Percentiles rank a stretch among this genome's conserved stretches.
These are phyloP conservation scores for Saturnispora serradocipensis DNA, from an alignment of 805 yeast species.

Conservation along the genomic window DNA sequence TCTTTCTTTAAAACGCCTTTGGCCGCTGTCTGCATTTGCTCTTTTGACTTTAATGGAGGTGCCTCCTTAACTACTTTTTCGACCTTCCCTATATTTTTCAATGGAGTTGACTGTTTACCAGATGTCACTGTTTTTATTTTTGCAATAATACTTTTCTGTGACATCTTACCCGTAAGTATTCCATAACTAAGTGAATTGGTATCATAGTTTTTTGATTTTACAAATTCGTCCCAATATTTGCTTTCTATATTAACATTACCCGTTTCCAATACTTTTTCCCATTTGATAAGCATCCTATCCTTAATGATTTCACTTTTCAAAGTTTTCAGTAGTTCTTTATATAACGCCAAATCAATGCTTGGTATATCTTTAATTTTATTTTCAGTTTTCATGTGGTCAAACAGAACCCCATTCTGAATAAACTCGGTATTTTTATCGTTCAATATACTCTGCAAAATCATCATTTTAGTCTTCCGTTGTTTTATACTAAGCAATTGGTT, in stretches of 20 bases:
- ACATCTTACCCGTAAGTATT: neutral
- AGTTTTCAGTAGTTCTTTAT: neutral
- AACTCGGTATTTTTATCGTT: neutral
- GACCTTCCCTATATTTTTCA: neutral
- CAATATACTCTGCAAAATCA: neutral
- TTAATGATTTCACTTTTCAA: neutral
- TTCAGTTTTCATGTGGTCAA: neutral
- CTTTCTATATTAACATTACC: neutral
- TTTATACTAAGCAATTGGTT: neutral
- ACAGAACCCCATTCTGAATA: neutral
- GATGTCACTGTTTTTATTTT: neutral
- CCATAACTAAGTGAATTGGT: neutral
- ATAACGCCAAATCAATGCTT: neutral
- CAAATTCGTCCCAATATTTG: neutral
- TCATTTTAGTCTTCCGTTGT: neutral
- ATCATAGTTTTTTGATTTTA: neutral
- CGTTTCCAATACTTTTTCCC: neutral
- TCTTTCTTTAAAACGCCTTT: neutral
- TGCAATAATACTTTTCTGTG: neutral
- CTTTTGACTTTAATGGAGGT: neutral
- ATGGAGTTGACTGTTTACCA: neutral
- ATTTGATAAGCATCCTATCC: neutral
- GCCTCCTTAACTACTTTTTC: neutral
- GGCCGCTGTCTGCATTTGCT: neutral
- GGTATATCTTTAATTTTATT: neutral